Evolutionary conservation across 331 rosid species (phyloP).

Genomic region (Acacia concinna): DNA sequence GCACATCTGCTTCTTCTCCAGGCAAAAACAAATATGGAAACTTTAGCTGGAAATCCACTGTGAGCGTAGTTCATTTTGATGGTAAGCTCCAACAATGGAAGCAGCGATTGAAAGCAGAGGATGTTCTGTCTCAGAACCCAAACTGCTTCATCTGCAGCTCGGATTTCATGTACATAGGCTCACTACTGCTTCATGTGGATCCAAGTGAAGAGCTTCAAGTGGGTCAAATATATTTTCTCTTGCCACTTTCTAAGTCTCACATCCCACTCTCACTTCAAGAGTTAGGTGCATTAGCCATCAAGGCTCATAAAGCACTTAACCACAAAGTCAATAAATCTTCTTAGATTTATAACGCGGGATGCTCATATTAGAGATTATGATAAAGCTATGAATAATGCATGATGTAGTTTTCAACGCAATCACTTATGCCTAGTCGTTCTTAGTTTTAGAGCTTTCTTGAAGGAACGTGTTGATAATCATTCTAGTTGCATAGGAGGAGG

Average conservation of each 20-base stretch:
- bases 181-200: constrained; percentile 30
- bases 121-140: constrained; percentile 55
- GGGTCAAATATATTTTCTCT: constrained; percentile 58
- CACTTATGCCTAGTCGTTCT: background rate
- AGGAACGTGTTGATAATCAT: background rate
- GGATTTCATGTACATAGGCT: constrained; percentile 57
- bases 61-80: constrained; percentile 50
- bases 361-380: background rate
- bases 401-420: background rate
- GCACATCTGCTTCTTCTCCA: constrained; percentile 55
- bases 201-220: constrained; percentile 50
- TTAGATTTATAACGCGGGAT: background rate
- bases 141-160: constrained; percentile 59
- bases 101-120: constrained; percentile 43
- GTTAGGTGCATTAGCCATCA: constrained; percentile 62
- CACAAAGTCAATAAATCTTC: background rate
- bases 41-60: constrained; percentile 16
- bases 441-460: background rate
- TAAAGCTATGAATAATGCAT: background rate
- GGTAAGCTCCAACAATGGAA: constrained; percentile 52
- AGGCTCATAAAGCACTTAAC: constrained; percentile 55
- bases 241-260: constrained; percentile 49
- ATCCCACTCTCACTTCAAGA: constrained; percentile 55
- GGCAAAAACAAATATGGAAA: constrained; percentile 17
- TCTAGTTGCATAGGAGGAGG: background rate